Conservation (phyloP, 1,284 basidiomycete genomes). For the Microbotryomycetes sp. region DNA sequence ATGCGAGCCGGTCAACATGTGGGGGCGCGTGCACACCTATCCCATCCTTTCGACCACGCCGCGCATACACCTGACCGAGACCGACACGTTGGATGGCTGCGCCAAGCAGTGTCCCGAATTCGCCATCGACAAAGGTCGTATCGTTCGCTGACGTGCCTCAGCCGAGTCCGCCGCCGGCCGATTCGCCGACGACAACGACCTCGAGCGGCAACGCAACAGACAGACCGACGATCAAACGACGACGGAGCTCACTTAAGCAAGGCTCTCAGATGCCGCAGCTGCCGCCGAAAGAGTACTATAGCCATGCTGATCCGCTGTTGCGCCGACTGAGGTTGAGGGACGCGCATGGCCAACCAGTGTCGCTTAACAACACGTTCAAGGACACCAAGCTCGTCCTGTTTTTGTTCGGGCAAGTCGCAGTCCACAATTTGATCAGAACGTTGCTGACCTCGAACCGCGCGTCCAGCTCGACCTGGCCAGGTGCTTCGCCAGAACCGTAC, state of each 20-base stretch:
- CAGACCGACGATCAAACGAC: conserved; percentile 4
- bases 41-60: too few species aligned
- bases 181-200: background rate
- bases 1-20: too few species aligned
- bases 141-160: background rate
- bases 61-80: too few species aligned
- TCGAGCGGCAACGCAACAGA: background rate
- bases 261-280: conserved; percentile 32
- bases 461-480: conserved; percentile 23
- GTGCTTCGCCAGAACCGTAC: conserved; percentile 15
- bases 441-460: background rate
- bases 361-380: conserved; percentile 37
- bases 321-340: conserved; percentile 39
- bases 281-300: conserved; percentile 37
- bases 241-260: conserved; percentile 37
- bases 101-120: background rate
- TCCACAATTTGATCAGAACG: background rate
- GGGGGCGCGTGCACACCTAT: too few species aligned
- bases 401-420: conserved; percentile 41
- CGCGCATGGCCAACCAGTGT: conserved; percentile 35
- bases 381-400: conserved; percentile 41
- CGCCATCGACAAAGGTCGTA: background rate
- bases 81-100: too few species aligned
- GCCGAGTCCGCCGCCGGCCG: background rate
- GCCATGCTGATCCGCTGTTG: conserved; percentile 41